Percentiles rank a stretch among this genome's conserved stretches.
Conservation (phyloP, 1,139 yeast genomes). For the Scheffersomyces lignicola region DNA sequence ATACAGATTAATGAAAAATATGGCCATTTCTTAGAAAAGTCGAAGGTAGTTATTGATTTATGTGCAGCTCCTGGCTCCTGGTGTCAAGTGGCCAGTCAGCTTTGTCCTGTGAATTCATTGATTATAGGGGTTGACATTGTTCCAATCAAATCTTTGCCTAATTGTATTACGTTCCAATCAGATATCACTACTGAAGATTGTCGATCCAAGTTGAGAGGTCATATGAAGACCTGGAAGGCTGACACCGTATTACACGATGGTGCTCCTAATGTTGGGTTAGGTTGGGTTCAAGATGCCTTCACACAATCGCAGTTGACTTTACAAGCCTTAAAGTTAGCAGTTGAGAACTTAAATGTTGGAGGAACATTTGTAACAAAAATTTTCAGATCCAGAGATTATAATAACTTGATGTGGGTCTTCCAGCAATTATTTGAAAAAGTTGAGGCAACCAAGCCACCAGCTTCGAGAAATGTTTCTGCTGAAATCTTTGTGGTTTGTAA, state of each 20-base stretch:
- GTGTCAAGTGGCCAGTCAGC: constrained; percentile 97
- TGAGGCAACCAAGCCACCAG: constrained; percentile 98
- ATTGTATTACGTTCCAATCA: constrained; percentile 89
- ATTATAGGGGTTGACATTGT: constrained; percentile 98
- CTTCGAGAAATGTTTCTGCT: constrained; percentile 98
- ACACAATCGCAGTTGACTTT: constrained; percentile 95
- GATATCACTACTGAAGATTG: constrained; percentile 99
- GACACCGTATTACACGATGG: constrained; percentile 98
- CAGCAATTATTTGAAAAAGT: constrained; percentile 93
- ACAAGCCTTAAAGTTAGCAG: constrained; percentile 91
- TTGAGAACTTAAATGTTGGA: constrained; percentile 86
- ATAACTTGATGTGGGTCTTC: constrained; percentile 95
- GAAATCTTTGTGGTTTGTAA: constrained; percentile 97
- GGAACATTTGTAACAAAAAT: constrained; percentile 98
- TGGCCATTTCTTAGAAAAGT: constrained; percentile 91
- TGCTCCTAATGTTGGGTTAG: constrained; percentile 99
- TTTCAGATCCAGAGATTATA: constrained; percentile 96
- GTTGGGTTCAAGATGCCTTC: constrained; percentile 99
- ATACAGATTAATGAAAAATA: constrained; percentile 94
- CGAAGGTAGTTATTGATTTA: constrained; percentile 95
- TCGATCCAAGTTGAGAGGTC: constrained; percentile 88
- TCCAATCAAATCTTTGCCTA: constrained; percentile 92
- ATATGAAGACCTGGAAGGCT: constrained; percentile 98
- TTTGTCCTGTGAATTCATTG: constrained; percentile 89
- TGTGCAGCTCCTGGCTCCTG: constrained; percentile 99